A percentile compares a stretch with the other conserved stretches of the same genome.
These are phyloP conservation scores for Allodekkera sacchari DNA, from an alignment of 805 yeast species.

Conservation along the genomic window DNA sequence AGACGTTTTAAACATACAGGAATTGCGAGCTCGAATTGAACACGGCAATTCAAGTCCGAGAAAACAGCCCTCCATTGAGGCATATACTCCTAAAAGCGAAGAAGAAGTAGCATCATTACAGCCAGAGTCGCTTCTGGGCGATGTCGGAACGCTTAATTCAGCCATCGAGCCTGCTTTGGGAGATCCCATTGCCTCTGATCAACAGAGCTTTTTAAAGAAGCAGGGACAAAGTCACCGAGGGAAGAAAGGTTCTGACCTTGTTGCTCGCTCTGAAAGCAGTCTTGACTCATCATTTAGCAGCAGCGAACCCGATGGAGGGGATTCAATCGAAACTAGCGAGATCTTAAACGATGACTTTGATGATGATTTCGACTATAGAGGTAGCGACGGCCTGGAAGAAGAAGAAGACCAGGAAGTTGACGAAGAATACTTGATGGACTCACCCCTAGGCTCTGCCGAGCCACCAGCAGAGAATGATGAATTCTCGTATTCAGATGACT, in stretches of 20 bases:
- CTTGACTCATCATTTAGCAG: constrained; percentile 3
- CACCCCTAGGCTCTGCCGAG: not conserved
- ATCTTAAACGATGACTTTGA: constrained; percentile 19
- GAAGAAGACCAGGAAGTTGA: too few relatives aligned
- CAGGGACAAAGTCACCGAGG: not conserved
- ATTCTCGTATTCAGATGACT: constrained; percentile 8
- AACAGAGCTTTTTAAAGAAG: not conserved
- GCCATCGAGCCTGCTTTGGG: not conserved
- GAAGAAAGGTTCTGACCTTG: not conserved
- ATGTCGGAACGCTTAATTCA: constrained; percentile 3
- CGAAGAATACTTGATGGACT: constrained; percentile 1
- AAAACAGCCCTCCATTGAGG: too few relatives aligned
- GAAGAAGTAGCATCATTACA: too few relatives aligned
- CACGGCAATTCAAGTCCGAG: too few relatives aligned
- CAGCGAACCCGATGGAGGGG: constrained; percentile 9
- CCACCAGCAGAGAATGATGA: constrained; percentile 4
- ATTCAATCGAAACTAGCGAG: constrained; percentile 18
- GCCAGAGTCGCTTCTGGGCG: too few relatives aligned
- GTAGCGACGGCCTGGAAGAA: too few relatives aligned
- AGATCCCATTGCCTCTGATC: constrained; percentile 1
- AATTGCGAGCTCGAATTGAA: too few relatives aligned
- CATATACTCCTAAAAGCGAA: too few relatives aligned
- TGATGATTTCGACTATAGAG: too few relatives aligned
- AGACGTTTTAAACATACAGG: too few relatives aligned
- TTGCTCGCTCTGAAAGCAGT: not conserved